Evolutionary conservation across 345 rosid species (phyloP).

Genomic region (Sisymbrium irio): DNA sequence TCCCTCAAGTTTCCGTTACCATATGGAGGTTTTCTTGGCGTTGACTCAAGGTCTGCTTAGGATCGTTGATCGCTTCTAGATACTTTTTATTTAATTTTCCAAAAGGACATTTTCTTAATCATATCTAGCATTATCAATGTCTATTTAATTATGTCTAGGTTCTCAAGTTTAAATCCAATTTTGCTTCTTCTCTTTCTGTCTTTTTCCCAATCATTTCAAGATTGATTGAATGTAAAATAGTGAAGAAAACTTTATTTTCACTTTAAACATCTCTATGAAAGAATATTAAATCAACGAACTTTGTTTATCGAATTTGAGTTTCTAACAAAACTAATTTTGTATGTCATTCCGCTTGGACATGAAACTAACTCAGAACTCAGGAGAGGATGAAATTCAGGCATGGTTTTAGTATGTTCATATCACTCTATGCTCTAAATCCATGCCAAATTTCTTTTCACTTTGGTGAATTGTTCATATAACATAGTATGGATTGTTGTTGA

Average conservation of each 20-base stretch:
- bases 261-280: background rate
- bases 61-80: conserved; percentile 34
- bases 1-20: conserved; percentile 11
- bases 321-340: background rate
- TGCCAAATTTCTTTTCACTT: background rate
- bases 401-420: background rate
- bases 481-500: conserved; percentile 2
- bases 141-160: background rate
- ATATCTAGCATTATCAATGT: background rate
- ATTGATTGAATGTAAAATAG: background rate
- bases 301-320: background rate
- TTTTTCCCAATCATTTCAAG: background rate
- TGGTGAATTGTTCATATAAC: background rate
- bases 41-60: conserved; percentile 33
- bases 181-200: background rate
- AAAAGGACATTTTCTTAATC: background rate
- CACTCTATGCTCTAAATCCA: background rate
- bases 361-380: background rate
- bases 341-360: background rate
- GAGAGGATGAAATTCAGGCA: background rate
- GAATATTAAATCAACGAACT: background rate
- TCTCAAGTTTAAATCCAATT: background rate
- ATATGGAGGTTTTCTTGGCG: conserved; percentile 28
- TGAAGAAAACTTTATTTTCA: background rate
- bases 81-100: background rate